Base-by-base conservation (phyloP, 2,329 filamentous ascomycete species). In the Paecilomyces formosus region DNA sequence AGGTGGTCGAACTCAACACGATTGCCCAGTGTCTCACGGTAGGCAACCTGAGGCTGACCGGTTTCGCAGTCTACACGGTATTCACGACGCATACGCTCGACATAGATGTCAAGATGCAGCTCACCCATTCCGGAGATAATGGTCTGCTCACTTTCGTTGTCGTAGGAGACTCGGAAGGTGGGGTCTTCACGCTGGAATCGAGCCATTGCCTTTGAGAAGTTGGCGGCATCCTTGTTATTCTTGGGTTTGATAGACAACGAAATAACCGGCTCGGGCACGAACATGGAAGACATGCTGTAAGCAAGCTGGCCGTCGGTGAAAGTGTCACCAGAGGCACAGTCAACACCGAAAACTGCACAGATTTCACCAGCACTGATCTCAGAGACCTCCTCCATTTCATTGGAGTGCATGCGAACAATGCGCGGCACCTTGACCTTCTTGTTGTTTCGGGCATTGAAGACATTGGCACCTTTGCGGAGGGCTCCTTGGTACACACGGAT, bases 121-220 rank as follows among this genome's bases (percentile, higher is more conserved):
- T 99, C 94, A 66, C 94, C 94, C 94, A 99, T 99, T 60, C 94
- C 94, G 50, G 90, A 95, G 70, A 99, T 97, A 70, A 99, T 96
- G 54, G 93, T 97, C 80, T 99, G 91, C 71, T 96, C 89, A 63
- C 88, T 93, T 78, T 99, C 94, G 15, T 85, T 77, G 71, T 99
- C 94, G 68, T 96, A 92, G 68, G 91, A 88, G 39, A 99, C 90
- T 57, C 94, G 87, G 85, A 99, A 99, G 12, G 94, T 99, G 3
- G 94, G 94, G 69, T 99, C 94, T 78, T 99, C 94, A 63, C 94
- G 89, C 78, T 97, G 93, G 84, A 99, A 99, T 66, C 94, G 90
- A 74, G 93, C 94, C 87, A 99, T 97, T 66, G 94, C 94, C 79
- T 99, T 99, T 71, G 88, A 92, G 82, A 99, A 99, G 79, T 95